Evolutionary conservation across 192 early-diverging fungal genomes (phyloP).

Genomic region (Backusella psychrophila): DNA sequence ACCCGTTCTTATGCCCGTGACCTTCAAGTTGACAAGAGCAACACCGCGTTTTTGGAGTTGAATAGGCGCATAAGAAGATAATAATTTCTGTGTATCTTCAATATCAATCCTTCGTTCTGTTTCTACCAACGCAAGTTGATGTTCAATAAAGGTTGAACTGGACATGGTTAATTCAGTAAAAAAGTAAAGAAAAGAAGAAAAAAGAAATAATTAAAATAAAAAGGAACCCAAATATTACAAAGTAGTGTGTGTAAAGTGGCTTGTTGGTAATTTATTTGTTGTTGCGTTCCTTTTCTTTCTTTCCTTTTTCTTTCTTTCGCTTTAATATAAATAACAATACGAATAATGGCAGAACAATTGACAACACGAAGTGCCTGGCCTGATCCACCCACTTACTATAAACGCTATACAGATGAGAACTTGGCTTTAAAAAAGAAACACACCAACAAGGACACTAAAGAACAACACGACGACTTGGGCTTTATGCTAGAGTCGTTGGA

Average conservation of each 20-base stretch:
- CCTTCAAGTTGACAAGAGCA: conserved; percentile 58
- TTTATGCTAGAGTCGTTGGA: conserved; percentile 44
- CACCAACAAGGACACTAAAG: conserved; percentile 20
- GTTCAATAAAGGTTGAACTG: conserved; percentile 26
- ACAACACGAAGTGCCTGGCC: conserved; percentile 52
- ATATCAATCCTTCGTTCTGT: conserved; percentile 51
- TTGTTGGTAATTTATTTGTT: not conserved
- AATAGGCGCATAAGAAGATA: conserved; percentile 49
- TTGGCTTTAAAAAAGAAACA: conserved; percentile 29
- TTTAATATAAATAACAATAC: not conserved
- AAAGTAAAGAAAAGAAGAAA: not conserved
- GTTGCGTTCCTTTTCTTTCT: not conserved
- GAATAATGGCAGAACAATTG: conserved; percentile 23
- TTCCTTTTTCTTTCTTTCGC: not conserved
- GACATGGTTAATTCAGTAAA: not conserved
- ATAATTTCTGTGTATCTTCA: conserved; percentile 39
- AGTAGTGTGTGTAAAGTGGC: not conserved
- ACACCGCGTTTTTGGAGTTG: conserved; percentile 66
- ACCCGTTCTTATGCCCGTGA: conserved; percentile 60
- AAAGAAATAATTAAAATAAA: not conserved
- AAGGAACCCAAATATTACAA: not conserved
- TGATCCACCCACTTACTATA: conserved; percentile 65
- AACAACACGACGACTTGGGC: conserved; percentile 32
- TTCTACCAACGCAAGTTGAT: conserved; percentile 56
- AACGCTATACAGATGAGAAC: conserved; percentile 63